Evolutionary conservation across 139 green algal species (phyloP), one percentile per base, ranked within the genome.

Genomic region (Zygnema circumcarinatum): DNA sequence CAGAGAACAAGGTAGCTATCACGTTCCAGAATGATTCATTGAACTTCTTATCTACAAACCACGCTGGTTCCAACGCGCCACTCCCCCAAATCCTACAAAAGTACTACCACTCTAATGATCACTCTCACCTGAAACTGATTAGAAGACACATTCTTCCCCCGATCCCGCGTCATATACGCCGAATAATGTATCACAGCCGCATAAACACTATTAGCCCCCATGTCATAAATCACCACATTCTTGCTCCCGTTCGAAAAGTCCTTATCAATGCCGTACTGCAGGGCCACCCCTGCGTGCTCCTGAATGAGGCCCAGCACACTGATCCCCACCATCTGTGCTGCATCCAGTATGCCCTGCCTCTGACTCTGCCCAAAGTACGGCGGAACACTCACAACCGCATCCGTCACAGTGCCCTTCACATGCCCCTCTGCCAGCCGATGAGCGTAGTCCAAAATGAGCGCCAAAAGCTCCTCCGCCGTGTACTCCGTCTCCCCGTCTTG

Each of bases 261-360:
- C 38, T 96, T 94, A 86, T 99, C 96, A 53, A 98, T 98, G 83
- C 96, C 97, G 84, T 96, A 99, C 91, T 98, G 96, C 89, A 99
- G 95, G 53, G 97, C 97, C 1, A 96, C 97, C 1, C 96, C 97
- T 0, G 95, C 92, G 79, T 98, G 95, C 69, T 91, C 94, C 93
- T 96, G 95, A 68, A 99, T 91, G 1, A 99, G 87, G 20, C 92
- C 92, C 86, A 99, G 92, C 38, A 99, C 93, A 53, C 90, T 94
- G 2, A 94, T 36, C 1, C 89, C 92, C 1, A 90, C 92, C 2
- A 94, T 68, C 36, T 92, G 36, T 0, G 84, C 92, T 21, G 92
- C 92, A 67, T 99, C 95, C 29, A 96, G 87, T 0, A 98, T 39
- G 0, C 95, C 94, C 73, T 95, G 92, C 0, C 96, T 92, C 88